phyloP scores from a whole-genome alignment of 1,284 basidiomycete genomes.

The Naganishia albida region DNA sequence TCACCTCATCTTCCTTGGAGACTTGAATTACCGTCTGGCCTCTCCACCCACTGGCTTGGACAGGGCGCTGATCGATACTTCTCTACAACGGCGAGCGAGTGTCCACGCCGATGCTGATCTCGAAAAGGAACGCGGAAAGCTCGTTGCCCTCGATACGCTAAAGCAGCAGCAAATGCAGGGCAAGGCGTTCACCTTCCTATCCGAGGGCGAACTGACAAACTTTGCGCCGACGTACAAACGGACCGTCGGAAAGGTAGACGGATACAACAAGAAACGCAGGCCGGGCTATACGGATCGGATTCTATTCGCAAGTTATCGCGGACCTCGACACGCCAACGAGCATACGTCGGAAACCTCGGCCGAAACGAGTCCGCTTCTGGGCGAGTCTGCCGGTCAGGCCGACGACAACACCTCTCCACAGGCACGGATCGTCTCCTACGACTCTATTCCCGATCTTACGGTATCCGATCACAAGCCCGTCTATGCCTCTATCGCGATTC shows the following conservation, averaged over 20 bases:
- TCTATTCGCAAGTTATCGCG: conserved; percentile 71
- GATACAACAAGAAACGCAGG: conserved; percentile 68
- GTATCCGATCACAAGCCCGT: conserved; percentile 56
- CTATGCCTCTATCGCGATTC: conserved; percentile 46
- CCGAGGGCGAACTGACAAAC: conserved; percentile 77
- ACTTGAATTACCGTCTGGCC: conserved; percentile 82
- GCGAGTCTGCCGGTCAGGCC: not conserved
- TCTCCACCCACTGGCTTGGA: conserved; percentile 13
- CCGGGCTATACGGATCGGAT: conserved; percentile 97
- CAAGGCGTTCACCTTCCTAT: conserved; percentile 68
- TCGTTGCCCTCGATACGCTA: conserved; percentile 79
- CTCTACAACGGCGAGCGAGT: conserved; percentile 36
- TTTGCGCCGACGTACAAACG: conserved; percentile 92
- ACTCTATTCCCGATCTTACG: conserved; percentile 45
- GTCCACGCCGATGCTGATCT: conserved; percentile 44
- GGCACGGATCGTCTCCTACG: conserved; percentile 24
- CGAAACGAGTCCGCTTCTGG: conserved; percentile 12
- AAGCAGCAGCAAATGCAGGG: conserved; percentile 64
- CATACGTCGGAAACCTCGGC: not conserved
- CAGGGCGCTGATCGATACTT: conserved; percentile 31
- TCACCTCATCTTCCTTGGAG: conserved; percentile 82
- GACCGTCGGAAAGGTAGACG: conserved; percentile 71
- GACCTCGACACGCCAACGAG: conserved; percentile 39
- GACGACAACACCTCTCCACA: not conserved
- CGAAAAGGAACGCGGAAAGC: conserved; percentile 60